A percentile compares a stretch with the other conserved stretches of the same genome.
phyloP scores from a whole-genome alignment of 2,329 filamentous ascomycete genomes.

The Nothophoma quercina region DNA sequence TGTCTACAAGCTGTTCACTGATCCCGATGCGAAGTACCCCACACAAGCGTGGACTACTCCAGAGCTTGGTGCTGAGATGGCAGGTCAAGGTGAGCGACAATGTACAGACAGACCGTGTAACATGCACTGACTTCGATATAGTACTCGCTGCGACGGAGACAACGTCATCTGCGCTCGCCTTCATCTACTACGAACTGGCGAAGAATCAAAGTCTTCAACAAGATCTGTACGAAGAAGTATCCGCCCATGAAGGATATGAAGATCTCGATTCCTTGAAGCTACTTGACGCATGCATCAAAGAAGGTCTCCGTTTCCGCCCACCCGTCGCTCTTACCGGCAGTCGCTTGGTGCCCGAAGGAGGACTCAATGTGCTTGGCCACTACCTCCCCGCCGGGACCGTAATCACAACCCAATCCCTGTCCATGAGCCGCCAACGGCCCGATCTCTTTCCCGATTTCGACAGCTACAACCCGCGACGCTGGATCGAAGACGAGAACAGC shows the following conservation, averaged over 20 bases:
- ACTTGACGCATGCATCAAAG: slow-evolving; percentile 27
- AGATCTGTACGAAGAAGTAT: slow-evolving; percentile 20
- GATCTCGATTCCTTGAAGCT: slow-evolving; percentile 29
- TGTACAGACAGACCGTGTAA: not conserved
- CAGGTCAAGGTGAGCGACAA: slow-evolving; percentile 18
- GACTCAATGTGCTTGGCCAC: slow-evolving; percentile 23
- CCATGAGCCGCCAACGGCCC: slow-evolving; percentile 30
- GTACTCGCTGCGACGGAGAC: slow-evolving; percentile 32
- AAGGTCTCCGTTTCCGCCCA: slow-evolving; percentile 32
- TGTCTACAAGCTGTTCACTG: slow-evolving; percentile 25
- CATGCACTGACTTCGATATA: not conserved
- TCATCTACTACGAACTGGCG: slow-evolving; percentile 30
- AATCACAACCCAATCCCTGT: slow-evolving; percentile 26
- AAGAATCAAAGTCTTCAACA: slow-evolving; percentile 26
- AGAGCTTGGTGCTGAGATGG: slow-evolving; percentile 30
- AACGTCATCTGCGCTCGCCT: slow-evolving; percentile 28
- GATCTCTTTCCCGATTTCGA: slow-evolving; percentile 31
- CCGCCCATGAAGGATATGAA: slow-evolving; percentile 25
- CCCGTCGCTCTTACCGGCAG: slow-evolving; percentile 32
- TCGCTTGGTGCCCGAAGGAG: slow-evolving; percentile 24
- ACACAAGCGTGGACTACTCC: slow-evolving; percentile 25
- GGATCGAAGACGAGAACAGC: slow-evolving; percentile 23
- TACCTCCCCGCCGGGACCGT: slow-evolving; percentile 27
- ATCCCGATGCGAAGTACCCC: slow-evolving; percentile 25
- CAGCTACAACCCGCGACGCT: slow-evolving; percentile 25